phyloP scores from a whole-genome alignment of 768 basidiomycete species.

The Phallus indusiatus region DNA sequence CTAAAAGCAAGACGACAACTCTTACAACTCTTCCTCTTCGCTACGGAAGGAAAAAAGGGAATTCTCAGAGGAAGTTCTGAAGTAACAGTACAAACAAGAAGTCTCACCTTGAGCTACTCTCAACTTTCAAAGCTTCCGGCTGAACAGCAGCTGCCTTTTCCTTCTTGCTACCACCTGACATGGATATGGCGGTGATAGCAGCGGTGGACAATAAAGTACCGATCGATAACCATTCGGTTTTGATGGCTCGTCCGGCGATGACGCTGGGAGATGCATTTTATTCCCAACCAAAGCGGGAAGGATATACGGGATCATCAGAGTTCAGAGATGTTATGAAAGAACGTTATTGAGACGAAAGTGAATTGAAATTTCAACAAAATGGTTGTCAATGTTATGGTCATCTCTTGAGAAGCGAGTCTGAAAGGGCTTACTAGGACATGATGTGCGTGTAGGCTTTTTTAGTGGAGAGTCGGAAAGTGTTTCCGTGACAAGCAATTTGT shows the following conservation, averaged over 20 bases:
- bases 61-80: not conserved
- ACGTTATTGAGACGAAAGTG: not conserved
- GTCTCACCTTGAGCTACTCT: slow-evolving; percentile 60
- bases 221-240: slow-evolving; percentile 72
- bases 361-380: not conserved
- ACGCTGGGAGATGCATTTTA: slow-evolving; percentile 35
- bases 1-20: not conserved
- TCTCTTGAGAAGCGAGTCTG: not conserved
- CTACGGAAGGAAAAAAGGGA: slow-evolving; percentile 26
- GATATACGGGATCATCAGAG: not conserved
- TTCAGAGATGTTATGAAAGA: too few relatives aligned
- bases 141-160: slow-evolving; percentile 30
- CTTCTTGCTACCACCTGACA: slow-evolving; percentile 49
- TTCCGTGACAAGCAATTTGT: too few relatives aligned
- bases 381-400: too few relatives aligned
- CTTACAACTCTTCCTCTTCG: slow-evolving; percentile 78
- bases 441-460: not conserved
- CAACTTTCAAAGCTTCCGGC: slow-evolving; percentile 39
- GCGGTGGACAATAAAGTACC: slow-evolving; percentile 52
- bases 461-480: too few relatives aligned
- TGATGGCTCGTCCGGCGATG: slow-evolving; percentile 71
- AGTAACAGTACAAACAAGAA: not conserved
- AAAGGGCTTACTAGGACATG: not conserved
- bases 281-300: not conserved
- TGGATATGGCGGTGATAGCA: slow-evolving; percentile 38